These are phyloP conservation scores for Stachybotrys chartarum DNA, from an alignment of 2,329 filamentous ascomycete genomes.

Conservation along the genomic window DNA sequence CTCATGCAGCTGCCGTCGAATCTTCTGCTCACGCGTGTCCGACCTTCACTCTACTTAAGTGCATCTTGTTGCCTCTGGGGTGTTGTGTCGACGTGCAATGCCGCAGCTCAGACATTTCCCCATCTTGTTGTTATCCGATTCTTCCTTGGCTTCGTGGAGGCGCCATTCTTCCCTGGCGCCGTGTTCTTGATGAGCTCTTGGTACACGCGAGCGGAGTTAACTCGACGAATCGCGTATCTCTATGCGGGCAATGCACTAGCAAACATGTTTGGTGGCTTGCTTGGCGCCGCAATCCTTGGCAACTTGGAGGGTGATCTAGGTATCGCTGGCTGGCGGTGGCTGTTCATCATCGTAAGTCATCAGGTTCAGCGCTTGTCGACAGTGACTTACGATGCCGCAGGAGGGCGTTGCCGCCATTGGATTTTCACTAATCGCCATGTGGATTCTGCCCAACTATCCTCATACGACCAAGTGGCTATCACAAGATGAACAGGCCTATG, in stretches of 20 bases:
- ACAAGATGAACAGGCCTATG: conserved; percentile 42
- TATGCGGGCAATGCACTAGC: conserved; percentile 19
- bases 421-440: conserved; percentile 21
- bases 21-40: conserved; percentile 16
- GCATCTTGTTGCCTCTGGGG: conserved; percentile 14
- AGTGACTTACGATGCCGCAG: conserved; percentile 6
- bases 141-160: conserved; percentile 44
- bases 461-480: conserved; percentile 44
- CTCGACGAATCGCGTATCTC: conserved; percentile 20
- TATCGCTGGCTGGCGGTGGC: conserved; percentile 17
- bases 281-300: conserved; percentile 23
- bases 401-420: conserved; percentile 33
- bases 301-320: conserved; percentile 18
- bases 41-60: conserved; percentile 13
- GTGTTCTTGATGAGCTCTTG: conserved; percentile 30
- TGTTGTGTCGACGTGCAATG: conserved; percentile 25
- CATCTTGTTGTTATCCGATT: conserved; percentile 27
- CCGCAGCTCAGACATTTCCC: conserved; percentile 30
- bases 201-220: conserved; percentile 30
- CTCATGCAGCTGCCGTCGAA: conserved; percentile 29
- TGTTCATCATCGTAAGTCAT: conserved; percentile 15
- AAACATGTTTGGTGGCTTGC: conserved; percentile 24
- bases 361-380: background rate
- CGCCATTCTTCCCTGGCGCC: conserved; percentile 44
- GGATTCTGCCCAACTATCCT: conserved; percentile 45